Percentiles rank a stretch among this genome's conserved stretches.
Evolutionary conservation across 2,329 filamentous ascomycete genomes (phyloP).

Genomic region (Trichoderma sp.): DNA sequence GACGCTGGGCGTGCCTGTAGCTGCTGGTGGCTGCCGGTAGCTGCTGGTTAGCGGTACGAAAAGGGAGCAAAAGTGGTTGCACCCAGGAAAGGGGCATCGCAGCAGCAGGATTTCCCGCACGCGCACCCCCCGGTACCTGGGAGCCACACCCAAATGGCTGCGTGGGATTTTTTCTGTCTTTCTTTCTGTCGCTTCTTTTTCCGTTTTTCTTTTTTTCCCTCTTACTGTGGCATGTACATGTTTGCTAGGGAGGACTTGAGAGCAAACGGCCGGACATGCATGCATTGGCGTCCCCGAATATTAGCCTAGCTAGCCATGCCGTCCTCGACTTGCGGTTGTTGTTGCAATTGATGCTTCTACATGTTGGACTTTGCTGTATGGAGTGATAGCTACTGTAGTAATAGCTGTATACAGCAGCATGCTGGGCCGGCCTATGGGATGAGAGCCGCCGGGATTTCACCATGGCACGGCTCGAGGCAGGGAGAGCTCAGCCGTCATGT

Average conservation of each 20-base stretch:
- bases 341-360: background rate
- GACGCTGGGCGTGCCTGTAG: constrained; percentile 25
- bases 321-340: background rate
- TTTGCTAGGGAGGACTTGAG: background rate
- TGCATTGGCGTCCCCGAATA: background rate
- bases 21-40: background rate
- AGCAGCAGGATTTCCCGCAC: constrained; percentile 3
- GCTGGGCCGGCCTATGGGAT: background rate
- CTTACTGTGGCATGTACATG: too few species aligned
- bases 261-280: background rate
- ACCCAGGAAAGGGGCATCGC: constrained; percentile 19
- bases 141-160: constrained; percentile 9
- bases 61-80: constrained; percentile 19
- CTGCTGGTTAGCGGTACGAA: background rate
- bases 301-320: background rate
- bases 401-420: too few species aligned
- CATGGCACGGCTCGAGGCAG: constrained; percentile 10
- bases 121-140: constrained; percentile 12
- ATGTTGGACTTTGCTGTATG: background rate
- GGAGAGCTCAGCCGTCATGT: constrained; percentile 5
- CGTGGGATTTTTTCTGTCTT: background rate
- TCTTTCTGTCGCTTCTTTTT: background rate
- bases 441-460: background rate
- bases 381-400: too few species aligned
- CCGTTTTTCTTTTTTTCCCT: background rate